phyloP scores from a whole-genome alignment of 345 rosid species.

The Hypericum androsaemum region DNA sequence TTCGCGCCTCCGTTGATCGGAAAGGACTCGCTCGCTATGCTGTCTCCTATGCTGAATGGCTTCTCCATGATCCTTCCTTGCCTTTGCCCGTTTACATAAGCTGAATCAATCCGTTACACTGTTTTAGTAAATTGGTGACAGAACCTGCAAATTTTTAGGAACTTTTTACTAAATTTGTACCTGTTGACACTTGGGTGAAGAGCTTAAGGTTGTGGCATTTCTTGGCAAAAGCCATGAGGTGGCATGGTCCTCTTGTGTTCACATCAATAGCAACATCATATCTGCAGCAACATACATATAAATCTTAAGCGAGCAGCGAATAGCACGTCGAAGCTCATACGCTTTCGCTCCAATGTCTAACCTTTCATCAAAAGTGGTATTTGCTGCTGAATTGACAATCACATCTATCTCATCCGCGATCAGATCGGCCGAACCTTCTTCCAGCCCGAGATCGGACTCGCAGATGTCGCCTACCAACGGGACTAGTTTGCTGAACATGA shows the following conservation, averaged over 20 bases:
- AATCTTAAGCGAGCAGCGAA: neutral
- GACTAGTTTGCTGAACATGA: conserved; percentile 26
- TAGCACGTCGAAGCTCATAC: neutral
- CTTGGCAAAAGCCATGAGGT: conserved; percentile 15
- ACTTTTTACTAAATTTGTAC: neutral
- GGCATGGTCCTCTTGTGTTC: conserved; percentile 12
- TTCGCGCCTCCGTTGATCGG: neutral
- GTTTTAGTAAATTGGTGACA: no score
- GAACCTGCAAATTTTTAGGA: no score
- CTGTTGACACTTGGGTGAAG: conserved; percentile 25
- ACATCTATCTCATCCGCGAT: conserved; percentile 21
- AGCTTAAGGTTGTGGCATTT: conserved; percentile 20
- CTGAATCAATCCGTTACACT: neutral
- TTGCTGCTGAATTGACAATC: conserved; percentile 28
- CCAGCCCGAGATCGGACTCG: conserved; percentile 15
- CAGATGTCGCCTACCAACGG: conserved; percentile 26
- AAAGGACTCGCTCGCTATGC: neutral
- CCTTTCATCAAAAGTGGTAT: conserved; percentile 15
- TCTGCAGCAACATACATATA: conserved; percentile 6
- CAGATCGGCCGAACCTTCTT: neutral
- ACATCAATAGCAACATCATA: conserved; percentile 18
- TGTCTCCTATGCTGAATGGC: conserved; percentile 2
- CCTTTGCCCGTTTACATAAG: conserved; percentile 10
- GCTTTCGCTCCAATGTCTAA: neutral
- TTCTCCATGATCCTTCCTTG: conserved; percentile 10